A percentile compares a stretch with the other conserved stretches of the same genome.
These are phyloP conservation scores for Aegilops longissima DNA, from an alignment of 176 grass and related monocot species.

Conservation along the genomic window DNA sequence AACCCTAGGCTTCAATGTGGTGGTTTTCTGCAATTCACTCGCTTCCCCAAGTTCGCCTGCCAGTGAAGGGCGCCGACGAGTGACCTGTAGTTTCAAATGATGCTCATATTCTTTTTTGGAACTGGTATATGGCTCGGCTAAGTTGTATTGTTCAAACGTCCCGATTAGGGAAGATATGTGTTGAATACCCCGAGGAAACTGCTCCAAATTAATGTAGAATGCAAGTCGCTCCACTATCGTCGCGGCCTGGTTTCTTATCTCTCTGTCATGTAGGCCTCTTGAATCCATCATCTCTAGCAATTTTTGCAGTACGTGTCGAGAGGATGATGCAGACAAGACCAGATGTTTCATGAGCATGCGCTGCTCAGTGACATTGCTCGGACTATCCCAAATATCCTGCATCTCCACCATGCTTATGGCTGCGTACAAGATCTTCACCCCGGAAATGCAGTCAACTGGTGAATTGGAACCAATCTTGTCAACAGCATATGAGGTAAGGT, in stretches of 20 bases:
- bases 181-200: background rate
- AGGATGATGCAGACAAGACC: background rate
- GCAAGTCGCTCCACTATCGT: background rate
- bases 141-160: background rate
- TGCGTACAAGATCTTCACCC: background rate
- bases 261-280: no score
- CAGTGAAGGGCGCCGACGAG: no score
- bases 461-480: background rate
- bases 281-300: background rate
- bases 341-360: background rate
- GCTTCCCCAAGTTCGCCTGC: no score
- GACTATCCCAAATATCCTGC: fast-evolving
- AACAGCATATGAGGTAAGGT: background rate
- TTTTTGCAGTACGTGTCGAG: fast-evolving
- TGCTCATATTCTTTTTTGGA: no score
- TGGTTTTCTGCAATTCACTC: no score
- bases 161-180: background rate
- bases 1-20: no score
- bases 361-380: background rate
- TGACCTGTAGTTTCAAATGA: no score
- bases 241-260: fast-evolving
- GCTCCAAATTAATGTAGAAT: background rate
- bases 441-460: background rate
- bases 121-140: no score
- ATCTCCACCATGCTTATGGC: no score